Conservation (phyloP, 1,139 yeast genomes). For the Pichia sp. region DNA sequence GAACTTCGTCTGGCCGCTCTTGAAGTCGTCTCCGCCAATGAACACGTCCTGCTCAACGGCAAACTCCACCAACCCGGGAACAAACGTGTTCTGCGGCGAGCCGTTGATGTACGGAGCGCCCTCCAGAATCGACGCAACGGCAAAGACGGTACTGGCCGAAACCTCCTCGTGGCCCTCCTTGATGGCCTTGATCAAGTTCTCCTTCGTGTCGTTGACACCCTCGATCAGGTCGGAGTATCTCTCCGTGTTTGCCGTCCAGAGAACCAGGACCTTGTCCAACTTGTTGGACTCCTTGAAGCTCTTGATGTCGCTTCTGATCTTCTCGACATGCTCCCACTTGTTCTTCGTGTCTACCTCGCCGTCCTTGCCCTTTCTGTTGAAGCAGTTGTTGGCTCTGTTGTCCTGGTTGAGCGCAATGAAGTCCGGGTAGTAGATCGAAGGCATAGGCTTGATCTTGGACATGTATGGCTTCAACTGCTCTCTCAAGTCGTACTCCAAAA, state of each 20-base stretch:
- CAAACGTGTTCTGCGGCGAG: conserved; percentile 95
- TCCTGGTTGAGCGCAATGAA: conserved; percentile 94
- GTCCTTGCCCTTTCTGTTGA: conserved; percentile 46
- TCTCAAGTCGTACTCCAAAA: conserved; percentile 82
- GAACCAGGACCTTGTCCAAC: conserved; percentile 81
- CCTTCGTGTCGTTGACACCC: conserved; percentile 87
- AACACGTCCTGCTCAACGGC: conserved; percentile 74
- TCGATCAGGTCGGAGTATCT: conserved; percentile 74
- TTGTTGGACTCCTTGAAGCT: conserved; percentile 69
- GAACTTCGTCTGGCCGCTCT: conserved; percentile 93
- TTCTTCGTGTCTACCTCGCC: conserved; percentile 53
- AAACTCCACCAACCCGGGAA: conserved; percentile 88
- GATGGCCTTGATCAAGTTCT: conserved; percentile 68
- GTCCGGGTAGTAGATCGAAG: conserved; percentile 91
- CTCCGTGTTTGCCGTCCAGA: conserved; percentile 98
- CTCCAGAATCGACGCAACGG: conserved; percentile 88
- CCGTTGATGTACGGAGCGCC: conserved; percentile 89
- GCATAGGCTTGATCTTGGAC: conserved; percentile 64
- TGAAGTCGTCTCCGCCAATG: conserved; percentile 97
- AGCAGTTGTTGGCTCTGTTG: conserved; percentile 85
- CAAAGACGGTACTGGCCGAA: conserved; percentile 88
- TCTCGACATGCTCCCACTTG: conserved; percentile 90
- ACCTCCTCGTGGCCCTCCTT: conserved; percentile 78
- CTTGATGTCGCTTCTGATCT: conserved; percentile 75
- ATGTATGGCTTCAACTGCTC: conserved; percentile 66